phyloP scores from a whole-genome alignment of 1,284 basidiomycete species.

The Apiotrichum gracile region DNA sequence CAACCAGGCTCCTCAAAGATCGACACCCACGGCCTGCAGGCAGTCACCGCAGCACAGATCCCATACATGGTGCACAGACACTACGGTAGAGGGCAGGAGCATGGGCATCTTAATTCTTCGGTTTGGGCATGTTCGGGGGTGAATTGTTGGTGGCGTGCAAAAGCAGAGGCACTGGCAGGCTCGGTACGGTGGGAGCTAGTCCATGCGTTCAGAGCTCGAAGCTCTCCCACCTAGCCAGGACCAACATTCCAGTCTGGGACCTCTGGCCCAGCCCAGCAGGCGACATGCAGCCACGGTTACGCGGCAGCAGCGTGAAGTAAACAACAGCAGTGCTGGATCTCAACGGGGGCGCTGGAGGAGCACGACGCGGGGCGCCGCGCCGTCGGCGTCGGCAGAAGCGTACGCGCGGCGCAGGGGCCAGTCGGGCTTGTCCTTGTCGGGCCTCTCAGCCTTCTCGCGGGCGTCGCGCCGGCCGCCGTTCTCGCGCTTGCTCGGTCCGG shows the following conservation, averaged over 20 bases:
- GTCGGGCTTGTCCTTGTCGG: background rate
- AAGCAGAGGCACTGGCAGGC: no score
- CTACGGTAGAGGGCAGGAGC: background rate
- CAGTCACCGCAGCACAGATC: background rate
- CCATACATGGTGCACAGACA: background rate
- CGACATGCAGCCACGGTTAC: no score
- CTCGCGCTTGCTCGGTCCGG: background rate
- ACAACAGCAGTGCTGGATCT: background rate
- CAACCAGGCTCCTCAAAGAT: no score
- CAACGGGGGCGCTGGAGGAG: constrained; percentile 10
- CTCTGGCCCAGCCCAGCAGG: no score
- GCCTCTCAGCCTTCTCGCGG: background rate
- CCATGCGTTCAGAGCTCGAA: no score
- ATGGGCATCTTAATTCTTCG: no score
- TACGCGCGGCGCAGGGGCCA: constrained; percentile 12
- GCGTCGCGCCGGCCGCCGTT: background rate
- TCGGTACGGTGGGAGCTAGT: no score
- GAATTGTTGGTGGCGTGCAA: background rate
- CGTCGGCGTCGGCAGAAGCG: constrained; percentile 11
- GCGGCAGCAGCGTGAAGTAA: background rate
- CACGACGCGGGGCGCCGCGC: constrained; percentile 5
- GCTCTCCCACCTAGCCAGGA: no score
- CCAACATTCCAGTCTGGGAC: no score
- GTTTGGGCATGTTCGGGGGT: background rate
- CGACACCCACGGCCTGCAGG: no score